Evolutionary conservation across 495 filamentous ascomycete genomes (phyloP), one percentile per base, ranked within the genome.

Genomic region (Aspergillus ellipticus): DNA sequence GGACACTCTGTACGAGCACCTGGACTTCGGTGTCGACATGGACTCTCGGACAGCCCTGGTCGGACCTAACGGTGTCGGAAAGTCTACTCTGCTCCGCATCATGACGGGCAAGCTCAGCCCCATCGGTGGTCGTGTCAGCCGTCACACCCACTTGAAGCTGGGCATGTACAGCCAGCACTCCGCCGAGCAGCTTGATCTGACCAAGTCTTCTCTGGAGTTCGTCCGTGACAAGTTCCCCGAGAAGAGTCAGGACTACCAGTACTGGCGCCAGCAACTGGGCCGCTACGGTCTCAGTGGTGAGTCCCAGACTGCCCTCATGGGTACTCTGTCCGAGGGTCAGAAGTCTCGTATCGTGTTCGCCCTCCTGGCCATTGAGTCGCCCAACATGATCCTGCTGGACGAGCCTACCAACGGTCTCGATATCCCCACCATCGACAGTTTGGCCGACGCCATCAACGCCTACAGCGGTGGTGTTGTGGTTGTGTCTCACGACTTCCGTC

Each of bases 1-100:
- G 63, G 95, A 98, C 67, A 92, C 95, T 69, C 84, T 98, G 13
- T 98, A 98, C 77, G 89, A 92, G 72, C 82, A 96, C 75, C 84
- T 99, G 33, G 94, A 99, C 73, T 86, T 99, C 61, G 94, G 94
- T 82, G 92, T 99, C 54, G 94, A 99, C 73, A 99, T 99, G 94
- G 94, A 99, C 76, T 95, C 89, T 54, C 89, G 94, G 70, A 94
- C 94, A 21, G 95, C 94, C 17, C 85, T 99, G 48, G 94, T 99
- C 65, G 94, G 94, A 41, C 94, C 94, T 66, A 99, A 99, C 75
- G 94, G 94, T 90, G 94, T 99, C 51, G 94, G 94, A 67, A 99
- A 99, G 78, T 97, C 95, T n/a, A 99, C 94, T 11, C 82, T 99
- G 29, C 86, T 99, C 29, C 89, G 90, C 66, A 82, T 99, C 54